Evolutionary conservation across 495 filamentous ascomycete genomes (phyloP).

Genomic region (Barbatosphaeria neglecta): DNA sequence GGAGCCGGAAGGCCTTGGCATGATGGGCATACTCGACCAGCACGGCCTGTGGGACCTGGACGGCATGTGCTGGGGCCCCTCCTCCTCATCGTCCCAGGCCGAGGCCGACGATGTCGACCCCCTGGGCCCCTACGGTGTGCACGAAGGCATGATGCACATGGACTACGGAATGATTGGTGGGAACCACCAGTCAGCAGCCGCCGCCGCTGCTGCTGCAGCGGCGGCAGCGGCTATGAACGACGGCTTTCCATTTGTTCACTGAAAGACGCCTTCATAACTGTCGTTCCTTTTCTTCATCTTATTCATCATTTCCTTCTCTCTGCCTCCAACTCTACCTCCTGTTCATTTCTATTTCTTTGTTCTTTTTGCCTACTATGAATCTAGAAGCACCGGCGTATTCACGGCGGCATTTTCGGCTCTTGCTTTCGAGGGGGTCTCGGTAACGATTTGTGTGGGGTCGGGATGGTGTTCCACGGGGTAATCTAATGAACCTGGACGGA

Average conservation of each 20-base stretch:
- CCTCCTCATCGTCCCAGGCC: too few relatives aligned
- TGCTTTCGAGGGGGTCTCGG: not conserved
- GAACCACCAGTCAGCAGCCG: slow-evolving; percentile 3
- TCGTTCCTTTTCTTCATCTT: too few relatives aligned
- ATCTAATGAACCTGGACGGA: too few relatives aligned
- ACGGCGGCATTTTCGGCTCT: not conserved
- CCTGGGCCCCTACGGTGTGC: slow-evolving; percentile 7
- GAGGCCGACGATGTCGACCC: slow-evolving; percentile 13
- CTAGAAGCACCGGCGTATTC: too few relatives aligned
- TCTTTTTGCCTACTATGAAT: not conserved
- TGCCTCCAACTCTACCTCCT: too few relatives aligned
- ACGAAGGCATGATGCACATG: slow-evolving; percentile 17
- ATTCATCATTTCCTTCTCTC: too few relatives aligned
- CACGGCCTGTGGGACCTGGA: slow-evolving; percentile 46
- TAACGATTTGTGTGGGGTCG: slow-evolving; percentile 1
- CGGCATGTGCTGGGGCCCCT: slow-evolving; percentile 39
- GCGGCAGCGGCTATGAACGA: slow-evolving; percentile 9
- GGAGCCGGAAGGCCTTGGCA: slow-evolving; percentile 38
- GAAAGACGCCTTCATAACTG: too few relatives aligned
- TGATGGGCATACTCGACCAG: slow-evolving; percentile 42
- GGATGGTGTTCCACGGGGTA: not conserved
- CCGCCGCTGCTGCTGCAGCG: not conserved
- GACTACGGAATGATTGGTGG: slow-evolving; percentile 15
- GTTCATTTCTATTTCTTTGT: not conserved
- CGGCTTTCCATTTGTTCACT: slow-evolving; percentile 11